Evolutionary conservation across 805 yeast genomes (phyloP).

Genomic region (Wickerhamiella kurtzmanii): DNA sequence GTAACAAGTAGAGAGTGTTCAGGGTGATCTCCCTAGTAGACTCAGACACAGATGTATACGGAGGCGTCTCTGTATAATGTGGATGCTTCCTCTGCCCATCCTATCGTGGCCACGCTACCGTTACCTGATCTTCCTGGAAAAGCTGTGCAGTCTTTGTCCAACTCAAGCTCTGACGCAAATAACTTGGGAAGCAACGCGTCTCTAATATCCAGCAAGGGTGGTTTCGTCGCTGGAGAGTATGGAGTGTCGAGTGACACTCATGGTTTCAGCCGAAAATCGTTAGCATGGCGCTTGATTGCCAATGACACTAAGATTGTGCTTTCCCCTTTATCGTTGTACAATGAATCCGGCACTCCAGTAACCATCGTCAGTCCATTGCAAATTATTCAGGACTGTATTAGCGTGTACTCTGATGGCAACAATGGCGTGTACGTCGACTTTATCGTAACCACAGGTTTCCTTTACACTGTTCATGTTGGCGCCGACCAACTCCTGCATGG

Average conservation of each 20-base stretch:
- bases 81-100: background rate
- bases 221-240: background rate
- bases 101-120: background rate
- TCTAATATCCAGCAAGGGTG: background rate
- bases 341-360: constrained; percentile 2
- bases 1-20: too few species aligned
- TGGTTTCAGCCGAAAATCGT: background rate
- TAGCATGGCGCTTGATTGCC: constrained; percentile 9
- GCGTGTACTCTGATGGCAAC: constrained; percentile 22
- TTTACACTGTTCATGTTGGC: constrained; percentile 38
- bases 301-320: constrained; percentile 7
- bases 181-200: background rate
- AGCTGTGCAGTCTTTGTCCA: background rate
- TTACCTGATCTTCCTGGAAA: background rate
- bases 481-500: constrained; percentile 31
- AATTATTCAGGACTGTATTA: constrained; percentile 28
- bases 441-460: constrained; percentile 37
- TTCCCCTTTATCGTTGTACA: constrained; percentile 10
- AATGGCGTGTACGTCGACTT: constrained; percentile 20
- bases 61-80: background rate
- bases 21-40: too few species aligned
- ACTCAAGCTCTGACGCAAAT: background rate
- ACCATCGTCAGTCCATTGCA: constrained; percentile 24
- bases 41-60: constrained; percentile 1
- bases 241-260: too few species aligned